Base-by-base conservation (phyloP, 495 filamentous ascomycete genomes). In the Aspergillus diversus region DNA sequence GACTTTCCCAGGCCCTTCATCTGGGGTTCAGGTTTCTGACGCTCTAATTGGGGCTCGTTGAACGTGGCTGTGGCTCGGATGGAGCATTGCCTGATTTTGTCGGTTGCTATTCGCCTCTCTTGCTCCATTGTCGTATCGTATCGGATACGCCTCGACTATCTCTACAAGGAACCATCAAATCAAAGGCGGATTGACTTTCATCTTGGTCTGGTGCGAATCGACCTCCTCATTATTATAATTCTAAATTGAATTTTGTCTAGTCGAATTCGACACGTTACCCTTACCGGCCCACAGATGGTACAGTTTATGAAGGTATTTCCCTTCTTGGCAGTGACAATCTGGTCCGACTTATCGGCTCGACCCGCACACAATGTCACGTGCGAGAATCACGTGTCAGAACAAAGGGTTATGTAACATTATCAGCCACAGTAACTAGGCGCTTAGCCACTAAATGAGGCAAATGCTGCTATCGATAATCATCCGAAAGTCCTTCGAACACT, bases 401-500 rank as follows among this genome's bases (percentile, higher is more conserved):
- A 43, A 27, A 27, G 21, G n/a, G 37, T 66, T 64, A 61, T 55
- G 43, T 67, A 65, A 15, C 47, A 8, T n/a, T 21, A 37, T 8
- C 16, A 64, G 66, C 65, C 66, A 64, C 65, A 59, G 39, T 33
- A 6, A 32, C 60, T 27, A 27, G 21, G 21, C 21, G 1, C 21
- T 33, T 51, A 56, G 62, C 59, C 64, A 66, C 61, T 56, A 35
- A 47, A 33, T 17, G 43, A 56, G 6, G n/a, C 53, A 33, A 47
- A 50, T n/a, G 21, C 32, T 55, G 58, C 66, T 73, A 73, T 73
- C 70, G 70, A 73, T 73, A 72, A 68, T 68, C 65, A 39, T 35
- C 16, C 13, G 33, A 52, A 54, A 54, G 51, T 33, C 52, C 27
- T n/a, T 13, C 0, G 8, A 34, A 33, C 58, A 52, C 27, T n/a